Evolutionary conservation across 371 early-diverging fungal species (phyloP).

Genomic region (Actinomucor elegans): DNA sequence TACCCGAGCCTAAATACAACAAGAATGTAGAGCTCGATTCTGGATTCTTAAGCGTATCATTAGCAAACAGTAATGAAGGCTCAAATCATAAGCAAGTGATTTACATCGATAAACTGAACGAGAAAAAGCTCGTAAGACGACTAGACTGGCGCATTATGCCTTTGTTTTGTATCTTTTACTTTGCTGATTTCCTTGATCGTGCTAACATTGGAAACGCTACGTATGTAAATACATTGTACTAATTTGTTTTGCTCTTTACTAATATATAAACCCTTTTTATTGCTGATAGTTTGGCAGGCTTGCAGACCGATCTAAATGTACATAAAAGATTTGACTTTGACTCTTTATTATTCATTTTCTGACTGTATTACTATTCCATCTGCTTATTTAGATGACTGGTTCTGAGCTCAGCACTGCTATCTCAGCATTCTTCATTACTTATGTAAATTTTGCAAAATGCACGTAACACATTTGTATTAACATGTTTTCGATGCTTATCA

Average conservation of each 20-base stretch:
- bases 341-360: background rate
- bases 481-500: background rate
- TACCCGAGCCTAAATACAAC: background rate
- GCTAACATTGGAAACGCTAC: conserved; percentile 41
- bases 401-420: conserved; percentile 23
- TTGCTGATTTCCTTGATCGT: conserved; percentile 38
- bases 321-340: background rate
- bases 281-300: conserved; percentile 20
- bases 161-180: conserved; percentile 44
- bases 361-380: conserved; percentile 24
- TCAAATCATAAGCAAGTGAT: background rate
- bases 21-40: background rate
- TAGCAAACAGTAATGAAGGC: background rate
- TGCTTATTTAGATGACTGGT: conserved; percentile 27
- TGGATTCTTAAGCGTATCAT: conserved; percentile 5
- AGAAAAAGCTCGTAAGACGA: conserved; percentile 29
- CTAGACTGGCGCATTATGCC: conserved; percentile 43
- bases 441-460: conserved; percentile 13
- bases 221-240: too few species aligned
- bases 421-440: conserved; percentile 37
- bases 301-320: conserved; percentile 23
- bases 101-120: conserved; percentile 6
- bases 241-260: too few species aligned
- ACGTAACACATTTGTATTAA: background rate
- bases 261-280: too few species aligned